Evolutionary conservation across 345 rosid species (phyloP).

Genomic region (Jatropha curcas): DNA sequence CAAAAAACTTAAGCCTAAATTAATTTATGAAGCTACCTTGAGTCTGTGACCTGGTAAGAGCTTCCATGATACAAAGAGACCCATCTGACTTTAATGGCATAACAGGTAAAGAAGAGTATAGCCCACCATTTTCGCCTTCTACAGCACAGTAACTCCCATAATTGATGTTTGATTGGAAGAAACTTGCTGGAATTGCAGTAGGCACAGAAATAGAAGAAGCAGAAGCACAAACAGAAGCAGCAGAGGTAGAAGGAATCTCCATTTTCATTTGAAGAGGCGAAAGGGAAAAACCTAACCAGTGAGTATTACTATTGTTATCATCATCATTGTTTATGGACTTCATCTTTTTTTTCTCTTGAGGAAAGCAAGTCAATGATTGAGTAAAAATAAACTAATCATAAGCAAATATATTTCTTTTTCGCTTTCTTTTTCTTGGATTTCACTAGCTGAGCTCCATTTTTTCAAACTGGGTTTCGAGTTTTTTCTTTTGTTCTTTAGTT

Average conservation of each 20-base stretch:
- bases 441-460: conserved; percentile 20
- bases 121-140: conserved; percentile 40
- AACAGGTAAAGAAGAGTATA: conserved; percentile 57
- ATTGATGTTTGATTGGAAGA: conserved; percentile 36
- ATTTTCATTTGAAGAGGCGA: conserved; percentile 70
- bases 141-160: conserved; percentile 56
- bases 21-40: conserved; percentile 45
- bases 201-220: conserved; percentile 33
- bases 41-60: conserved; percentile 68
- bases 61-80: conserved; percentile 90
- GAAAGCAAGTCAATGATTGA: conserved; percentile 70
- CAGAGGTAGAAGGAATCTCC: conserved; percentile 40
- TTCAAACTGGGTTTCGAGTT: neutral
- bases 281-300: conserved; percentile 83
- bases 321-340: conserved; percentile 65
- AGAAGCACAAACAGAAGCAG: conserved; percentile 24
- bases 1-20: conserved; percentile 20
- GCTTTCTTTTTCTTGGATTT: no score
- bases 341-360: conserved; percentile 44
- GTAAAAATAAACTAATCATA: conserved; percentile 41
- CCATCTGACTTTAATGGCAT: conserved; percentile 98
- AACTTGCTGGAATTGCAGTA: conserved; percentile 36
- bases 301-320: conserved; percentile 33
- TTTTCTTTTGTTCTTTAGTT: conserved; percentile 24
- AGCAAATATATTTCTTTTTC: neutral